A percentile compares a stretch with the other conserved stretches of the same genome.
These are phyloP conservation scores for Claviceps sp. DNA, from an alignment of 2,329 filamentous ascomycete species.

Conservation along the genomic window DNA sequence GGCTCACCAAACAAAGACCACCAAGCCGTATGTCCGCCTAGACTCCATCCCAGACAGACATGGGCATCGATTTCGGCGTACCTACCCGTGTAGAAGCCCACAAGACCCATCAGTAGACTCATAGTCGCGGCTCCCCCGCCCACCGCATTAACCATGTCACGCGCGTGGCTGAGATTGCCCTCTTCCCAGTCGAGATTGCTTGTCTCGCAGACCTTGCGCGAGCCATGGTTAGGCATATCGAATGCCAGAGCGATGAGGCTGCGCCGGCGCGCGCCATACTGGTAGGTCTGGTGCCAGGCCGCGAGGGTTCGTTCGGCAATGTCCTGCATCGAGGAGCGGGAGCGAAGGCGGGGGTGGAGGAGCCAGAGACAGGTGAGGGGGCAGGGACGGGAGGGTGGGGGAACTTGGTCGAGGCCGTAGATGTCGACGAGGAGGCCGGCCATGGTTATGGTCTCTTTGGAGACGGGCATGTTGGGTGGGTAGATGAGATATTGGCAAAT, in stretches of 20 bases:
- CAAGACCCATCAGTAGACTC: constrained; percentile 58
- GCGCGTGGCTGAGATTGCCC: constrained; percentile 69
- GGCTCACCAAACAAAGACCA: constrained; percentile 67
- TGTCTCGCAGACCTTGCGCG: constrained; percentile 48
- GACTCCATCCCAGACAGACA: constrained; percentile 65
- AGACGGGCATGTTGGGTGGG: constrained; percentile 35
- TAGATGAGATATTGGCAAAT: constrained; percentile 9
- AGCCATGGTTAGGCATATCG: constrained; percentile 88
- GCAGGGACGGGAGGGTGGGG: constrained; percentile 39
- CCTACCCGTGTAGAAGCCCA: constrained; percentile 54
- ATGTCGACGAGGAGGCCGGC: constrained; percentile 67
- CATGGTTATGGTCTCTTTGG: constrained; percentile 54
- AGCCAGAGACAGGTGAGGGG: constrained; percentile 77
- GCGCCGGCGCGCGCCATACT: constrained; percentile 13
- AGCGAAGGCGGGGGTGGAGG: constrained; percentile 64
- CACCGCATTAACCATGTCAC: constrained; percentile 80
- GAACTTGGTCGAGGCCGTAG: constrained; percentile 60
- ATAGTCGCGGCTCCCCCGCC: constrained; percentile 64
- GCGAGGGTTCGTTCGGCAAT: constrained; percentile 56
- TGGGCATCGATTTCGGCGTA: constrained; percentile 47
- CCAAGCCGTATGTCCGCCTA: constrained; percentile 85
- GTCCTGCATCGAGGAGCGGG: constrained; percentile 59
- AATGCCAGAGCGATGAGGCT: constrained; percentile 73
- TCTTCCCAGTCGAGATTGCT: constrained; percentile 69
- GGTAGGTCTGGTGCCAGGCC: constrained; percentile 45